Conservation (phyloP, 495 filamentous ascomycete genomes). For the Penicillium canescens region DNA sequence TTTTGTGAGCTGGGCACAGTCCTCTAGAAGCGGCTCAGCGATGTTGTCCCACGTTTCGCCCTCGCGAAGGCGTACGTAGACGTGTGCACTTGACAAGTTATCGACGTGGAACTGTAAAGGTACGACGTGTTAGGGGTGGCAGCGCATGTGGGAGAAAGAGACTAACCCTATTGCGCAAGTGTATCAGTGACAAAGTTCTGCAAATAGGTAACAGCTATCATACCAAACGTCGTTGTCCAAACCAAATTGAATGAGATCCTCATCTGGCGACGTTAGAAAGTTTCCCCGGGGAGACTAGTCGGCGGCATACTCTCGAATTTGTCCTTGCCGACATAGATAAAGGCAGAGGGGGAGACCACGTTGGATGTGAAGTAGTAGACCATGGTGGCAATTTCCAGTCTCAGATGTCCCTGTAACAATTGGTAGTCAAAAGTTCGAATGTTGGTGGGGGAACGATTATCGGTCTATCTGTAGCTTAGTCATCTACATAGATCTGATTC, state of each 20-base stretch:
- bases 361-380: conserved; percentile 96
- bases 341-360: conserved; percentile 71
- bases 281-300: conserved; percentile 10
- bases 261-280: conserved; percentile 61
- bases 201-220: conserved; percentile 12
- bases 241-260: conserved; percentile 91
- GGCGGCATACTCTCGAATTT: conserved; percentile 87
- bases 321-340: conserved; percentile 96
- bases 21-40: conserved; percentile 69
- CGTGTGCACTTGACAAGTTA: conserved; percentile 94
- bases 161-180: conserved; percentile 38
- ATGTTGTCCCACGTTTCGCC: conserved; percentile 86
- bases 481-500: neutral
- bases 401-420: neutral
- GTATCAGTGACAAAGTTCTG: conserved; percentile 5
- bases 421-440: neutral
- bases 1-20: conserved; percentile 94
- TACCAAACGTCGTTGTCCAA: conserved; percentile 96
- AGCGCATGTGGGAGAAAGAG: conserved; percentile 1
- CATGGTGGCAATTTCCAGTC: conserved; percentile 53
- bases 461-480: conserved; percentile 5
- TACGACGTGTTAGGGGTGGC: conserved; percentile 20
- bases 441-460: neutral
- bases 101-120: conserved; percentile 84
- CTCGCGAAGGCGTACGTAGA: conserved; percentile 83